These are phyloP conservation scores for Lachancea thermotolerans DNA, from an alignment of 805 yeast genomes.

Conservation along the genomic window DNA sequence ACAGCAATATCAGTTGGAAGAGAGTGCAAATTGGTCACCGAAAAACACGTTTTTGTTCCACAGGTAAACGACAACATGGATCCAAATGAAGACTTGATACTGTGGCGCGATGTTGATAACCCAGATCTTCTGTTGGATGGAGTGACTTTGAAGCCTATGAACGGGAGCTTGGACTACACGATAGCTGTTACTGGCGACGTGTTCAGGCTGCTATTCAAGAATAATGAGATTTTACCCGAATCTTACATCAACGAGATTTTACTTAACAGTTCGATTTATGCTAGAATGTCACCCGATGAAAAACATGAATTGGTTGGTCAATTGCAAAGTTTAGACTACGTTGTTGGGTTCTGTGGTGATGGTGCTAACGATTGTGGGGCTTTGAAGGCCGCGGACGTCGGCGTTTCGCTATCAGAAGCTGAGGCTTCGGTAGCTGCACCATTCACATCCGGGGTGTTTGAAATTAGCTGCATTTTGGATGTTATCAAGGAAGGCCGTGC, in stretches of 20 bases:
- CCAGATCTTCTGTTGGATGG: conserved; percentile 54
- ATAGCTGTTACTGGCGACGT: conserved; percentile 92
- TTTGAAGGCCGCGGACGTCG: conserved; percentile 94
- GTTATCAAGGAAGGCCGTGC: conserved; percentile 94
- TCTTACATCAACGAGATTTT: conserved; percentile 50
- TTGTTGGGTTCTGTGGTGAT: conserved; percentile 97
- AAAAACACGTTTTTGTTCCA: conserved; percentile 56
- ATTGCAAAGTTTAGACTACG: conserved; percentile 76
- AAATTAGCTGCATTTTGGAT: conserved; percentile 85
- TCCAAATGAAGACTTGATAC: conserved; percentile 27
- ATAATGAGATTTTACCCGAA: conserved; percentile 28
- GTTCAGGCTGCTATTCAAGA: conserved; percentile 64
- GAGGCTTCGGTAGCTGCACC: conserved; percentile 99
- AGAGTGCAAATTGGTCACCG: conserved; percentile 64
- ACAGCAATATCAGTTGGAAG: conserved; percentile 92
- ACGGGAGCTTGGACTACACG: conserved; percentile 40
- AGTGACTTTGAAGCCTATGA: conserved; percentile 48
- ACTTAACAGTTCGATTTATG: conserved; percentile 71
- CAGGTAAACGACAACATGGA: conserved; percentile 36
- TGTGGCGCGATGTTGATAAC: conserved; percentile 67
- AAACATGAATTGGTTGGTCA: conserved; percentile 92
- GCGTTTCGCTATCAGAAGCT: conserved; percentile 91
- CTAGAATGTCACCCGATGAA: conserved; percentile 99
- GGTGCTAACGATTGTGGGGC: conserved; percentile 99
- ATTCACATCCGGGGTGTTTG: conserved; percentile 84